Evolutionary conservation across 2,329 filamentous ascomycete genomes (phyloP).

Genomic region (Bipolaris zeicola): DNA sequence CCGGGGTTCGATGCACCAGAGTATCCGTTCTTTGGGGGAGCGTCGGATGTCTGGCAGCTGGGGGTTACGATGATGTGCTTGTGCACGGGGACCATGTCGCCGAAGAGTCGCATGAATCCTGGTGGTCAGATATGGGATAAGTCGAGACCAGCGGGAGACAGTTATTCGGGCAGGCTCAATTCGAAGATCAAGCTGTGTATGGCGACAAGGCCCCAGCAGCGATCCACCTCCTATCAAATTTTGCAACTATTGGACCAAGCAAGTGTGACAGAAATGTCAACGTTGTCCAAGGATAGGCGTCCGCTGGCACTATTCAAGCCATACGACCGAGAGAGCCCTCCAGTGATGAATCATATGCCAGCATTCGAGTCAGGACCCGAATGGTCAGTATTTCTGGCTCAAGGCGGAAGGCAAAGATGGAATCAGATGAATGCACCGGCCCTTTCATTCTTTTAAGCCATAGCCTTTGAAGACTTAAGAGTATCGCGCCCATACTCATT

Average conservation of each 20-base stretch:
- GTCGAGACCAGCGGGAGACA: slow-evolving; percentile 9
- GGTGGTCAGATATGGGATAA: slow-evolving; percentile 9
- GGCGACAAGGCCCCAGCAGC: not conserved
- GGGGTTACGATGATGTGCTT: slow-evolving; percentile 19
- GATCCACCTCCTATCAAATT: slow-evolving; percentile 3
- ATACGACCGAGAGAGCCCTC: not conserved
- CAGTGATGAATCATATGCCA: slow-evolving; percentile 8
- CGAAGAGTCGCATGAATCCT: slow-evolving; percentile 9
- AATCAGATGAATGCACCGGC: not conserved
- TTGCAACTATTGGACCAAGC: not conserved
- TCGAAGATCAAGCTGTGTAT: slow-evolving; percentile 8
- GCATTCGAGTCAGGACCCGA: not conserved
- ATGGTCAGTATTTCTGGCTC: not conserved
- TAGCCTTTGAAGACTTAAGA: not conserved
- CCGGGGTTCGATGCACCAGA: slow-evolving; percentile 24
- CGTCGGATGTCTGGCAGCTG: slow-evolving; percentile 28
- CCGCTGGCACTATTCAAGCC: slow-evolving; percentile 4
- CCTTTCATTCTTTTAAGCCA: too few relatives aligned
- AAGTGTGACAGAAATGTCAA: slow-evolving; percentile 3
- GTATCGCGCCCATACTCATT: too few relatives aligned
- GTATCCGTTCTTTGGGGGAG: slow-evolving; percentile 8
- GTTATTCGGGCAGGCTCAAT: slow-evolving; percentile 16
- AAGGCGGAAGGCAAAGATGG: not conserved
- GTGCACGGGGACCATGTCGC: slow-evolving; percentile 10
- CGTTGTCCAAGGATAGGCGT: slow-evolving; percentile 4